Percentiles rank a stretch among this genome's conserved stretches.
These are phyloP conservation scores for Didymella glomerata DNA, from an alignment of 2,329 filamentous ascomycete genomes.

Conservation along the genomic window DNA sequence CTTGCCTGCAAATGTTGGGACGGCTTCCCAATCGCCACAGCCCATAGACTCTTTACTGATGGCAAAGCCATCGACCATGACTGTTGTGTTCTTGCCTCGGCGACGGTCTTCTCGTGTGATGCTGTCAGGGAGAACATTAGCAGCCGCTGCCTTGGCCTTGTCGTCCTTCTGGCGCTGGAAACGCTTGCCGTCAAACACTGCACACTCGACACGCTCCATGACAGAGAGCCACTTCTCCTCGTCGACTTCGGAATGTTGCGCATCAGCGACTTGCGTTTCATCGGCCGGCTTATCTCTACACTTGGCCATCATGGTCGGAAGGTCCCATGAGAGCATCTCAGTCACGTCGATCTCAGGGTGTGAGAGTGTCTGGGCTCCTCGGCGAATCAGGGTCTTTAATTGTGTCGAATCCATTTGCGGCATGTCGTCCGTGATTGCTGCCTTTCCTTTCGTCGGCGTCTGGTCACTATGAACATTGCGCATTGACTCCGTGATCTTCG, in stretches of 20 bases:
- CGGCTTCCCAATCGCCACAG: conserved; percentile 65
- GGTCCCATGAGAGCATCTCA: conserved; percentile 67
- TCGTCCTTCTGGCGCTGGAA: conserved; percentile 53
- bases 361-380: conserved; percentile 63
- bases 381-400: conserved; percentile 63
- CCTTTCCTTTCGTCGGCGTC: conserved; percentile 32
- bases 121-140: conserved; percentile 50
- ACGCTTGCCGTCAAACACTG: conserved; percentile 65
- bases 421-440: conserved; percentile 54
- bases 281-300: conserved; percentile 62
- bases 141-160: conserved; percentile 37
- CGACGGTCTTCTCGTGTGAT: conserved; percentile 60
- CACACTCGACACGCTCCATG: conserved; percentile 65
- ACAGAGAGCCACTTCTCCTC: conserved; percentile 65
- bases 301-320: conserved; percentile 62
- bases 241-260: conserved; percentile 54
- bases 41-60: conserved; percentile 65
- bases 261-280: conserved; percentile 43
- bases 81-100: conserved; percentile 65
- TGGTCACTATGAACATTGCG: conserved; percentile 59
- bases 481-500: conserved; percentile 68
- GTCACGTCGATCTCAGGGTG: conserved; percentile 62
- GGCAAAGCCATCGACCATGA: conserved; percentile 64
- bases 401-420: conserved; percentile 62
- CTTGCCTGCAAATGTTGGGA: conserved; percentile 65